These are phyloP conservation scores for Phytophthora ramorum DNA, from an alignment of 352 stramenopile species.

Conservation along the genomic window DNA sequence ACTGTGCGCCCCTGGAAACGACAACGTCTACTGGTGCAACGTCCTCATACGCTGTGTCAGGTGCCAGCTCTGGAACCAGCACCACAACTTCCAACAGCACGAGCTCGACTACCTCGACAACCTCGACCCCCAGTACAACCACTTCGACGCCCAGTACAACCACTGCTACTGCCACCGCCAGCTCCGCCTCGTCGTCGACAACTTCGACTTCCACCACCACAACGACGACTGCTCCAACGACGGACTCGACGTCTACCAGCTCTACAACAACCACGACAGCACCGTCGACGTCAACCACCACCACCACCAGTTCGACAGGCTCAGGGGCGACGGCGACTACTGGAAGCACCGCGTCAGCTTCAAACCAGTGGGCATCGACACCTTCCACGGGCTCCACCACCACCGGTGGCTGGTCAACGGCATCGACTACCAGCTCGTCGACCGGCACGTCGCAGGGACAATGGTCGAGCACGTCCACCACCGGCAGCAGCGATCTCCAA, in stretches of 20 bases:
- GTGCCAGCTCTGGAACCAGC: constrained; percentile 18
- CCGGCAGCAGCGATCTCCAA: constrained; percentile 20
- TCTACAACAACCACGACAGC: constrained; percentile 5
- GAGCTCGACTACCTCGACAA: constrained; percentile 16
- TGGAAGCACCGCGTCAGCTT: neutral
- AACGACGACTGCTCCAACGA: constrained; percentile 24
- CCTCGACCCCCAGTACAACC: constrained; percentile 12
- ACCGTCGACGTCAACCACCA: constrained; percentile 17
- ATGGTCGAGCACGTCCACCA: constrained; percentile 11
- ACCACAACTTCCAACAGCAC: constrained; percentile 23
- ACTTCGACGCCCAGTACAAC: constrained; percentile 16
- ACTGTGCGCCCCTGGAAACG: constrained; percentile 23
- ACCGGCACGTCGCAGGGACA: constrained; percentile 11
- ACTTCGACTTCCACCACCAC: constrained; percentile 18
- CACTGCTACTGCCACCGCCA: constrained; percentile 7
- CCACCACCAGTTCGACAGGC: constrained; percentile 11
- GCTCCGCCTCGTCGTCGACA: constrained; percentile 9
- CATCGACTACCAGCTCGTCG: constrained; percentile 2
- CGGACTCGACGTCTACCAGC: constrained; percentile 9
- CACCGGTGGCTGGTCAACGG: constrained; percentile 16
- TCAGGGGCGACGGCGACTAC: constrained; percentile 12
- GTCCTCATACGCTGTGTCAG: constrained; percentile 22
- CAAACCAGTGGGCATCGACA: constrained; percentile 15
- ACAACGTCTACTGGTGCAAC: constrained; percentile 24
- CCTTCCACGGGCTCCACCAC: constrained; percentile 13